phyloP scores from a whole-genome alignment of 2,329 filamentous ascomycete species.

The Trichoderma sp. region DNA sequence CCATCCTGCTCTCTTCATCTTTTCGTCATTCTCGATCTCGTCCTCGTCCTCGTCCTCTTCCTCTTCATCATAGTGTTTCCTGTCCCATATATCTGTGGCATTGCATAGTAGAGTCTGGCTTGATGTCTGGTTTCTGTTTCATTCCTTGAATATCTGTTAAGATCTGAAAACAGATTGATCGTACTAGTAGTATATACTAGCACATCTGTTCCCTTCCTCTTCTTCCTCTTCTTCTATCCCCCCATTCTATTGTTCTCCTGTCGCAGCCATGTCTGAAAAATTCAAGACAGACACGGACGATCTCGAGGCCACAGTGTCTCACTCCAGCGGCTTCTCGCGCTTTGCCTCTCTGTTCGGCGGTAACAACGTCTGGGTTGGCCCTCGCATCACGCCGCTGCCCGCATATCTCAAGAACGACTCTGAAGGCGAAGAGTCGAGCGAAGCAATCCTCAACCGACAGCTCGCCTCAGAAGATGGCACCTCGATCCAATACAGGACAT shows the following conservation, averaged over 20 bases:
- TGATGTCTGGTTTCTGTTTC: not conserved
- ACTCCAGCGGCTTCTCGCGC: constrained; percentile 35
- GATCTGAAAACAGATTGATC: not conserved
- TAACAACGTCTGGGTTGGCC: constrained; percentile 50
- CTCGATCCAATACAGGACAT: constrained; percentile 89
- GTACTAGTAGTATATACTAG: not conserved
- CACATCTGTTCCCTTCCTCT: not conserved
- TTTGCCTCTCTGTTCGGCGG: constrained; percentile 47
- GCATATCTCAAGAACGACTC: constrained; percentile 42
- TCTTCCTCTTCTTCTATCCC: not conserved
- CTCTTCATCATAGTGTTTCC: not conserved
- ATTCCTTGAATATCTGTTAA: not conserved
- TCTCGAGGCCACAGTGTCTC: constrained; percentile 26
- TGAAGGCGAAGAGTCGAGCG: constrained; percentile 51
- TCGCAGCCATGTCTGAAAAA: constrained; percentile 38
- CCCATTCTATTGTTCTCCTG: not conserved
- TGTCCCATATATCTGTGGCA: not conserved
- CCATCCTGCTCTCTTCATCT: constrained; percentile 8
- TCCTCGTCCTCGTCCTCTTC: not conserved
- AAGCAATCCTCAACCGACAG: constrained; percentile 63
- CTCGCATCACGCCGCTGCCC: constrained; percentile 55
- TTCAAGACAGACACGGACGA: constrained; percentile 26
- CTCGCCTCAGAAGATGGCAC: constrained; percentile 75
- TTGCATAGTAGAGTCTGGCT: not conserved
- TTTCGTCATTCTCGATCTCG: not conserved